These are phyloP conservation scores for Hyaloperonospora brassicae DNA, from an alignment of 352 stramenopile species.

Conservation along the genomic window DNA sequence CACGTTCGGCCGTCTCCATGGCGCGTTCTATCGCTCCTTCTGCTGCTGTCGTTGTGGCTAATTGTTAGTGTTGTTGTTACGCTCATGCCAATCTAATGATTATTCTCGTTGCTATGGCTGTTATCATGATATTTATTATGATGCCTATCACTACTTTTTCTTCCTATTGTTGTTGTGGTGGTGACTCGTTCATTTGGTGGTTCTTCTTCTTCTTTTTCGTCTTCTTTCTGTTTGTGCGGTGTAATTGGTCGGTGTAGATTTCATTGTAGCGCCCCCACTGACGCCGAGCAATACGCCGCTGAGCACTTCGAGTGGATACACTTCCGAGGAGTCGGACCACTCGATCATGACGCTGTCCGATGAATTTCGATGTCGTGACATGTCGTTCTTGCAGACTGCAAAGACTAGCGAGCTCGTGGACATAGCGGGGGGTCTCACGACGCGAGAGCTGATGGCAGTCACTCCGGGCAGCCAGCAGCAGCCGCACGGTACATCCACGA, in stretches of 20 bases:
- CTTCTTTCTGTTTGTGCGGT: neutral
- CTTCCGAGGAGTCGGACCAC: conserved; percentile 80
- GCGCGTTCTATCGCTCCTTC: no score
- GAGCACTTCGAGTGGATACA: conserved; percentile 68
- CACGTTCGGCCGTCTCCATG: conserved; percentile 6
- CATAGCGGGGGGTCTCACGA: conserved; percentile 47
- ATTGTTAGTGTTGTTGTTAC: no score
- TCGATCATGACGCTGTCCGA: conserved; percentile 55
- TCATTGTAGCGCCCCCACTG: conserved; percentile 29
- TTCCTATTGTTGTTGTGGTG: neutral
- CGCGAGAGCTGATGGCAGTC: conserved; percentile 37
- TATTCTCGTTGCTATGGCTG: no score
- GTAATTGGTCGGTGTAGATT: conserved; percentile 31
- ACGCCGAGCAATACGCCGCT: conserved; percentile 42
- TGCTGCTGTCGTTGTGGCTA: no score
- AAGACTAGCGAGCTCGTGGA: conserved; percentile 59
- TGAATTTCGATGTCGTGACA: conserved; percentile 70
- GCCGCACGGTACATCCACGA: conserved; percentile 56
- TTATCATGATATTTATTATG: no score
- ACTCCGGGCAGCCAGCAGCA: conserved; percentile 13
- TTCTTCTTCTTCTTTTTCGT: no score
- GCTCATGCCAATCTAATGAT: no score
- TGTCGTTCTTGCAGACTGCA: conserved; percentile 54
- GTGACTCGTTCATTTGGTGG: no score
- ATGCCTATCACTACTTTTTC: neutral